A percentile compares a stretch with the other conserved stretches of the same genome.
These are phyloP conservation scores for Rubroboletus pulcherrimus DNA, from an alignment of 768 basidiomycete species.

Conservation along the genomic window DNA sequence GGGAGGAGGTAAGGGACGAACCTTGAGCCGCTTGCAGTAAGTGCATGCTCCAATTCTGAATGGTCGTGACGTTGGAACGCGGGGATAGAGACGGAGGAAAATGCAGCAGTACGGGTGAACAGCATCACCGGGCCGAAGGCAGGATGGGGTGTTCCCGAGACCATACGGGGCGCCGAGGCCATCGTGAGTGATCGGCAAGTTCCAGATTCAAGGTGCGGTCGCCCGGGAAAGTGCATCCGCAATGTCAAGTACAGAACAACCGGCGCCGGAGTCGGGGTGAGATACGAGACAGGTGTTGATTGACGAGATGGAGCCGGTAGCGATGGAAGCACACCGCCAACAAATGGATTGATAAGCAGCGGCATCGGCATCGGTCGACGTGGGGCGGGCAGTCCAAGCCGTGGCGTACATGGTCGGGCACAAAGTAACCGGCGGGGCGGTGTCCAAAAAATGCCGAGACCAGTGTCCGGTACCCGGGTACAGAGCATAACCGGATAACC, in stretches of 20 bases:
- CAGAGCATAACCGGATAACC: conserved; percentile 8
- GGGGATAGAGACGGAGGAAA: conserved; percentile 6
- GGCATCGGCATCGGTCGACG: conserved; percentile 4
- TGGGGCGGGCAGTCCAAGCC: neutral
- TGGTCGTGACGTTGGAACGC: conserved; percentile 1
- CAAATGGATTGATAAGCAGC: conserved; percentile 3
- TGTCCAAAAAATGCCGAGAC: conserved; percentile 1
- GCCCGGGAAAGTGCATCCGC: neutral
- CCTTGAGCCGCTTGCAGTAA: conserved; percentile 87
- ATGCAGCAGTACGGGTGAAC: conserved; percentile 2
- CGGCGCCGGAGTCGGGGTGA: neutral
- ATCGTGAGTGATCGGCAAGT: conserved; percentile 2
- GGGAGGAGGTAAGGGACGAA: conserved; percentile 33
- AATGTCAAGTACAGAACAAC: neutral
- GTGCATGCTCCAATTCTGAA: conserved; percentile 76
- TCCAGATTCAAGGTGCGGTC: neutral
- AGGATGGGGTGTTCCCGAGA: neutral
- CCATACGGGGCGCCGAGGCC: neutral
- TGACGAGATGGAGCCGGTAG: conserved; percentile 4
- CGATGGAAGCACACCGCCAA: conserved; percentile 11
- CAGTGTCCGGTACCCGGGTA: conserved; percentile 12
- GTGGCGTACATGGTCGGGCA: neutral
- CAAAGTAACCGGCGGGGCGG: conserved; percentile 16
- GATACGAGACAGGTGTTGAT: neutral
- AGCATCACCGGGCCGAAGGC: conserved; percentile 16